Evolutionary conservation across 2,329 filamentous ascomycete genomes (phyloP), one percentile per base, ranked within the genome.

Genomic region (Diplocarpon rosae): DNA sequence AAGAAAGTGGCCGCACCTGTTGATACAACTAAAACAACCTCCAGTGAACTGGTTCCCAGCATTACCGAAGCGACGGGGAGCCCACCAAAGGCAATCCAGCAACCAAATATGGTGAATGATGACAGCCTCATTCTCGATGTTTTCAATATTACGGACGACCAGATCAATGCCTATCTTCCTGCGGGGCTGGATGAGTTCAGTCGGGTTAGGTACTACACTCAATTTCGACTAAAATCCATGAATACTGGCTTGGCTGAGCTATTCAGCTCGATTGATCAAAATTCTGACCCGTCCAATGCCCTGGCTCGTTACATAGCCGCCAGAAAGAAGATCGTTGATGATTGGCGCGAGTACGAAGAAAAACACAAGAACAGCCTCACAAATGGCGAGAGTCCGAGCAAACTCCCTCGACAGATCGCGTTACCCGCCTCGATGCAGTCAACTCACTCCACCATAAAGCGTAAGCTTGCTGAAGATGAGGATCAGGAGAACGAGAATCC

Each of bases 181-280:
- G 15, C 38, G 32, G 29, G 51, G 30, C 55, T 57, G 20, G 52
- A 50, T 24, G 39, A 51, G 13, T 38, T 15, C 11, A 35, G n/a
- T 35, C 13, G 33, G 15, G 10, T 15, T 10, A 35, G 15, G 3
- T 17, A 35, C 13, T 15, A 3, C 15, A 51, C 52, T 15, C 51
- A 47, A 13, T 62, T 51, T 44, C 59, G 60, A 20, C 42, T 63
- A 14, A 52, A 52, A 20, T 45, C 45, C 5, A 39, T 64, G 16
- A 59, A 63, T 33, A 51, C 47, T 37, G 51, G 52, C 6, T 48
- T 63, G 43, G 44, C 47, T 32, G 43, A 51, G 13, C 50, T 55
- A 35, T 55, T 60, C 29, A 37, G 43, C 3, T 43, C 48, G 24
- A 35, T 52, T 31, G 29, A 37, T 42, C 16, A 45, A 10, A 28